Base-by-base conservation (phyloP, 768 basidiomycete species). In the Jaapia argillacea region DNA sequence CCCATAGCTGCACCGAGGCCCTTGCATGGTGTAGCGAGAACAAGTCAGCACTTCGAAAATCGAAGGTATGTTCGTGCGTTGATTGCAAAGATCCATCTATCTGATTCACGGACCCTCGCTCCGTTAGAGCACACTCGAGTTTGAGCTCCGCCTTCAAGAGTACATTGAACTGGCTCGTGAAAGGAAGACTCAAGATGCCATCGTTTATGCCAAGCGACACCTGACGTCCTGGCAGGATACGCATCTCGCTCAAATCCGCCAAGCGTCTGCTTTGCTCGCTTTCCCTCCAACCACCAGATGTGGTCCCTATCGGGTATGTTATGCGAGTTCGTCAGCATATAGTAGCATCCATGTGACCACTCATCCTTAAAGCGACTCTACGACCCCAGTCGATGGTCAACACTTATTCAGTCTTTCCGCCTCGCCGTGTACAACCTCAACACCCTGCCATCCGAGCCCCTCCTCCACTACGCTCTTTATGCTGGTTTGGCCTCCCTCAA, bases 21-120 rank as follows among this genome's bases (percentile, higher is more conserved):
- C 69, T 99, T 37, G 72, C 78, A 16, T 99, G 94, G 94, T 97
- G 92, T 54, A 91, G 79, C 48, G 96, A 99, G 70, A 97, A 99
- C 63, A 85, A 93, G 59, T 76, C 80, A 24, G 86, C 88, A 10
- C 72, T 99, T 48, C 80, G 89, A 42, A 98, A 97, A 69, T 78
- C 81, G 56, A 93, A 88, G 75, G 93, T 82, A 39, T 42, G 58
- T 48, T 6, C 1, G 14, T 7, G 13, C 43, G 23, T 12, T 25
- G 26, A 46, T 53, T 52, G 36, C 41, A 28, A 25, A 46, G 41
- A n/a, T n/a, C n/a, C n/a, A n/a, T 24, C 31, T 14, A 20, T 18
- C 40, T 25, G 6, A 20, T 25, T 41, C 26, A 33, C 21, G 22
- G 37, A 43, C 43, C 24, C 38, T 40, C 44, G 41, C 44, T 37